phyloP scores from a whole-genome alignment of 2,329 filamentous ascomycete genomes.

The Pseudogymnoascus verrucosus region DNA sequence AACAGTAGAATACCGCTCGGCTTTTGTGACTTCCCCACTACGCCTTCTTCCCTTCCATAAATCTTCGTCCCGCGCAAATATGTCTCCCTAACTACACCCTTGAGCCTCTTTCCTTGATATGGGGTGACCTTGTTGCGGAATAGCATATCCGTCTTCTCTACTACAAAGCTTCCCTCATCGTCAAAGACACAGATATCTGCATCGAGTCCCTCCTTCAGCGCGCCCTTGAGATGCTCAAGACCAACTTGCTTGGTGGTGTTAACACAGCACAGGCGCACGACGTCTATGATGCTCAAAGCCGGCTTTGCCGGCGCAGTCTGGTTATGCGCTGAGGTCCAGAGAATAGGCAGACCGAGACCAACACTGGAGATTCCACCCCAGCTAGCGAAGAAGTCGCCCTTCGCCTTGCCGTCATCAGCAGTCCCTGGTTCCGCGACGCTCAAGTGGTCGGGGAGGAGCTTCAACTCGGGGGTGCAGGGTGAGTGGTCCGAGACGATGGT shows the following conservation, averaged over 20 bases:
- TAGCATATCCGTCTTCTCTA: conserved; percentile 71
- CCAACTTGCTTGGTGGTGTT: conserved; percentile 88
- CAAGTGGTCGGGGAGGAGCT: conserved; percentile 64
- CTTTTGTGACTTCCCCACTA: conserved; percentile 41
- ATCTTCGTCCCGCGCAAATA: conserved; percentile 27
- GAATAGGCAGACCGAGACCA: conserved; percentile 81
- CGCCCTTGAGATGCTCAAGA: conserved; percentile 72
- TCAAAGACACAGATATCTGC: conserved; percentile 92
- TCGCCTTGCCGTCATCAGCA: conserved; percentile 32
- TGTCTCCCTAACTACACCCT: conserved; percentile 34
- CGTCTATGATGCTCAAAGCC: conserved; percentile 56
- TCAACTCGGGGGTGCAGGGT: conserved; percentile 90
- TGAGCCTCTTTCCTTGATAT: conserved; percentile 55
- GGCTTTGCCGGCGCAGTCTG: conserved; percentile 14
- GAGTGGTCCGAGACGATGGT: conserved; percentile 95
- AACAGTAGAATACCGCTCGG: conserved; percentile 43
- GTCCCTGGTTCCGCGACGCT: conserved; percentile 25
- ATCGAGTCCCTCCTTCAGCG: conserved; percentile 71
- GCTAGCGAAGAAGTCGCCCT: conserved; percentile 86
- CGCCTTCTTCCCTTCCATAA: conserved; percentile 22
- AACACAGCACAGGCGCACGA: conserved; percentile 76
- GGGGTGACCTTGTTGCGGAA: conserved; percentile 37
- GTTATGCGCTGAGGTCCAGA: conserved; percentile 50
- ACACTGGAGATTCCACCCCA: conserved; percentile 97
- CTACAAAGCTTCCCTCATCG: conserved; percentile 68